Percentiles rank a stretch among this genome's conserved stretches.
Evolutionary conservation across 2,329 filamentous ascomycete species (phyloP).

Genomic region (Penicillium janthinellum): DNA sequence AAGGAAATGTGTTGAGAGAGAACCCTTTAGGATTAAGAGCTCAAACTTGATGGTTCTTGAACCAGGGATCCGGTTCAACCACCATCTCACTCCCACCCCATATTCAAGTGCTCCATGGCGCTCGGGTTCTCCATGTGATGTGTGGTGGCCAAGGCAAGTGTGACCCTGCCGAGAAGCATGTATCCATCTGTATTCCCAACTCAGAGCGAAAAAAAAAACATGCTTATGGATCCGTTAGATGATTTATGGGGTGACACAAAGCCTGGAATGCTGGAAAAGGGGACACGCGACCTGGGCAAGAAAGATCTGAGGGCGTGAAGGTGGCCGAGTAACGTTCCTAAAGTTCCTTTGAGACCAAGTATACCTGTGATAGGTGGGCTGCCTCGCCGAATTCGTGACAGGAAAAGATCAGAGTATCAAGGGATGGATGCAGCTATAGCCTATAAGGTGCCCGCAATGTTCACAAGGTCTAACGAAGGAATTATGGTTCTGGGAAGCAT

Average conservation of each 20-base stretch:
- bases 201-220: not conserved
- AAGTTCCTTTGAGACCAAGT: too few species aligned
- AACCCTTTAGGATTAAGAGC: not conserved
- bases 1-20: not conserved
- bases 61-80: not conserved
- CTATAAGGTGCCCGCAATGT: too few species aligned
- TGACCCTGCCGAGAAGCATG: not conserved
- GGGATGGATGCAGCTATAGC: too few species aligned
- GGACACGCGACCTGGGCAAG: not conserved
- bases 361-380: too few species aligned
- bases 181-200: not conserved
- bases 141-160: not conserved
- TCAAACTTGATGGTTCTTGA: not conserved
- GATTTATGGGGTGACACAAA: not conserved
- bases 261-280: not conserved
- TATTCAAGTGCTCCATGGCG: not conserved
- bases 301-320: too few species aligned
- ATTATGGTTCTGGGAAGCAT: too few species aligned
- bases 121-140: not conserved
- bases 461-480: too few species aligned
- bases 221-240: not conserved
- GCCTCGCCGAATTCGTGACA: too few species aligned
- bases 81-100: not conserved
- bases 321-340: too few species aligned
- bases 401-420: too few species aligned